Percentiles rank a stretch among this genome's conserved stretches.
Evolutionary conservation across 805 yeast genomes (phyloP).

Genomic region (Wickerhamomyces sydowiorum): DNA sequence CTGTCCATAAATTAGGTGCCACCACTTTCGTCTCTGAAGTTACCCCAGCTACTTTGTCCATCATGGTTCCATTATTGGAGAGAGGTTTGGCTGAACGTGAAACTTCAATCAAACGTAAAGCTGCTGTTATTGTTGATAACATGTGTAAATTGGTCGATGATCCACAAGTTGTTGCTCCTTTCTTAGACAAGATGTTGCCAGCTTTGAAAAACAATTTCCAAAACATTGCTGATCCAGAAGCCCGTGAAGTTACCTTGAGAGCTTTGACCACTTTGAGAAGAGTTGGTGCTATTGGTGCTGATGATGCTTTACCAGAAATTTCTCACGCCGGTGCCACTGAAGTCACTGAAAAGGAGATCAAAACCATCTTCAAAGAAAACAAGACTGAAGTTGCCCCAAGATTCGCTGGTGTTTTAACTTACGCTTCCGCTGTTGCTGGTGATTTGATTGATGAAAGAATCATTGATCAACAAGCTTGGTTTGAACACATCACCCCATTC

Average conservation of each 20-base stretch:
- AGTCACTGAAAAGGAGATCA: slow-evolving; percentile 81
- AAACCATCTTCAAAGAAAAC: slow-evolving; percentile 62
- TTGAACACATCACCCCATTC: slow-evolving; percentile 83
- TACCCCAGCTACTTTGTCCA: slow-evolving; percentile 98
- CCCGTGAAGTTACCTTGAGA: slow-evolving; percentile 96
- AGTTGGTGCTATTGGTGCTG: slow-evolving; percentile 94
- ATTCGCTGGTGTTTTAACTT: slow-evolving; percentile 72
- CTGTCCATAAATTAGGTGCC: slow-evolving; percentile 98
- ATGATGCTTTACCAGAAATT: slow-evolving; percentile 91
- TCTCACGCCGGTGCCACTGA: slow-evolving; percentile 97
- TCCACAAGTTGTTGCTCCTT: slow-evolving; percentile 99
- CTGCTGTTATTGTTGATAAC: slow-evolving; percentile 99
- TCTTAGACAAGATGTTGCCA: slow-evolving; percentile 93
- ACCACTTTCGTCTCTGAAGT: slow-evolving; percentile 99
- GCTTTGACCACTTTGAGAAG: slow-evolving; percentile 96
- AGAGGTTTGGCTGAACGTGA: slow-evolving; percentile 99
- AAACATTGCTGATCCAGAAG: slow-evolving; percentile 99
- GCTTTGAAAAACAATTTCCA: slow-evolving; percentile 90
- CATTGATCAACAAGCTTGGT: slow-evolving; percentile 91
- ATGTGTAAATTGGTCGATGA: slow-evolving; percentile 99
- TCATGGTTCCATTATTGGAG: slow-evolving; percentile 97
- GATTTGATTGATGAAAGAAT: slow-evolving; percentile 97
- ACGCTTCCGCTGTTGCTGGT: slow-evolving; percentile 97
- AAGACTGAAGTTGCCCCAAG: slow-evolving; percentile 59
- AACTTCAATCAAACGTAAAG: slow-evolving; percentile 98